Evolutionary conservation across 352 stramenopile genomes (phyloP).

Genomic region (Thalassiosira mediterranea): DNA sequence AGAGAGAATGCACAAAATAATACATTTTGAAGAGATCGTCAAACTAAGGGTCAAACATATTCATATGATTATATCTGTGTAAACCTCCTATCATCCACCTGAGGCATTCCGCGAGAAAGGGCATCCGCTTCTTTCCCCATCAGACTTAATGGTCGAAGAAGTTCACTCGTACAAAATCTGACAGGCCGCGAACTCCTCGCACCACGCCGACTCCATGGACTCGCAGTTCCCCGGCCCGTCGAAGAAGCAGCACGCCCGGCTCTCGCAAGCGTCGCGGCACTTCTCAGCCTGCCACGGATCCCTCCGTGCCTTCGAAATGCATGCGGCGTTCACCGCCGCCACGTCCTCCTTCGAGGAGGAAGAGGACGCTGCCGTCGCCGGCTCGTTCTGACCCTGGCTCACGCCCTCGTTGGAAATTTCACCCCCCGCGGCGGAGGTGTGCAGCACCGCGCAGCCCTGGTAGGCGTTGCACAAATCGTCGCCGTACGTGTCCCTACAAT

Average conservation of each 20-base stretch:
- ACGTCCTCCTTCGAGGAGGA: conserved; percentile 1
- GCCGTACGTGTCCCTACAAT: conserved; percentile 23
- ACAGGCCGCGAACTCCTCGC: conserved; percentile 33
- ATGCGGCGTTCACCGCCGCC: conserved; percentile 10
- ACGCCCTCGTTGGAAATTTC: neutral
- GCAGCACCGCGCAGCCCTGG: conserved; percentile 19
- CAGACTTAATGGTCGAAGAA: too few species aligned
- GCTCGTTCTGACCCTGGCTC: neutral
- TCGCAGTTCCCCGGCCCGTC: conserved; percentile 31
- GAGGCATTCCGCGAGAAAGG: too few species aligned
- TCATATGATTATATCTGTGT: too few species aligned
- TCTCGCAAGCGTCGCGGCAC: conserved; percentile 22
- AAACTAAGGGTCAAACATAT: too few species aligned
- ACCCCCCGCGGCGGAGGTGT: neutral
- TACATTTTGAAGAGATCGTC: too few species aligned
- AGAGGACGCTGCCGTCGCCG: neutral
- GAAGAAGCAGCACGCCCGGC: conserved; percentile 31
- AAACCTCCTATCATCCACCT: too few species aligned
- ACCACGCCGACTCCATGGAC: conserved; percentile 29
- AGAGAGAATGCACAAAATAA: too few species aligned
- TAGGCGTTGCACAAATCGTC: conserved; percentile 29
- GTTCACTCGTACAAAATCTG: too few species aligned
- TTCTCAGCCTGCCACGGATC: conserved; percentile 3
- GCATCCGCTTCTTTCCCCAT: too few species aligned
- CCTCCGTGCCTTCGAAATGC: conserved; percentile 5